A percentile compares a stretch with the other conserved stretches of the same genome.
Conservation (phyloP, 768 basidiomycete species). For the Sarcomyxa edulis region DNA sequence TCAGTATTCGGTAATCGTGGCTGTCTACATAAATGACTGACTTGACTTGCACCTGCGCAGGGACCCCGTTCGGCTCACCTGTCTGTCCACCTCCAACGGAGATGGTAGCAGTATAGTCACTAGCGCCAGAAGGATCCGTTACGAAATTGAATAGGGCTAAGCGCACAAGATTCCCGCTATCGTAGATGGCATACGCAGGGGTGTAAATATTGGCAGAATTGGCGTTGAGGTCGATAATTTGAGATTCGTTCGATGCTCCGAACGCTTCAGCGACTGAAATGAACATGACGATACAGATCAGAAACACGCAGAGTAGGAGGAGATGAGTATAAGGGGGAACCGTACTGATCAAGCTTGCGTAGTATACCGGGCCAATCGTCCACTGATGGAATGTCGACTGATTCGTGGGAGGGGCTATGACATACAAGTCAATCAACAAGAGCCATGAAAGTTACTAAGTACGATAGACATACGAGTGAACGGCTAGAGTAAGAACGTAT, state of each 20-base stretch:
- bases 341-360: conserved; percentile 55
- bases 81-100: conserved; percentile 37
- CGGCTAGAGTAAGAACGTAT: conserved; percentile 26
- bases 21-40: conserved; percentile 19
- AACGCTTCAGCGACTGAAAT: conserved; percentile 71
- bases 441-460: conserved; percentile 19
- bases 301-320: conserved; percentile 40
- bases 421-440: conserved; percentile 22
- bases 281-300: no score
- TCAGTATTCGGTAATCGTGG: not conserved
- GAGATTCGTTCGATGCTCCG: conserved; percentile 57
- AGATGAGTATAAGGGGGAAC: conserved; percentile 15
- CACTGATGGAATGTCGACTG: conserved; percentile 56
- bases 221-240: conserved; percentile 60
- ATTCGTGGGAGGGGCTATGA: conserved; percentile 43
- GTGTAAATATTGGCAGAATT: conserved; percentile 47
- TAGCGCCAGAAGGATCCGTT: conserved; percentile 50
- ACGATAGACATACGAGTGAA: conserved; percentile 25
- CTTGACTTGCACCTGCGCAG: conserved; percentile 48
- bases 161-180: conserved; percentile 55
- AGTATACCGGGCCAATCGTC: conserved; percentile 73
- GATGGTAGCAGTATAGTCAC: conserved; percentile 47
- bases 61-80: conserved; percentile 24
- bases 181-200: conserved; percentile 72
- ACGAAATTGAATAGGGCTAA: conserved; percentile 74